Percentiles rank a stretch among this genome's conserved stretches.
These are phyloP conservation scores for Arachis stenosperma DNA, from an alignment of 306 rosid genomes.

Conservation along the genomic window DNA sequence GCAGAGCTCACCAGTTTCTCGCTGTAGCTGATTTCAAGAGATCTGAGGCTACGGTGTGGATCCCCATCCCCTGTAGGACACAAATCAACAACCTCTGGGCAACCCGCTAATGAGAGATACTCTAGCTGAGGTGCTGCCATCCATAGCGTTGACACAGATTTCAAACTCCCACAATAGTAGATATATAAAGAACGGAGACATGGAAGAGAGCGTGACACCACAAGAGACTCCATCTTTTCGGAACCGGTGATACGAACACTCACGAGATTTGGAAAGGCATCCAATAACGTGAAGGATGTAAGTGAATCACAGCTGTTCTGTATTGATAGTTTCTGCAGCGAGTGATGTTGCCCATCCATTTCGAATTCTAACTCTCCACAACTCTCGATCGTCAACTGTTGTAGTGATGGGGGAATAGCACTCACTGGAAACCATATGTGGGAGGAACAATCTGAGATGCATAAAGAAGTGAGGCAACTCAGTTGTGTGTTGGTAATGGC, in stretches of 20 bases:
- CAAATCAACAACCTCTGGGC: conserved; percentile 2
- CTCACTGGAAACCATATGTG: not conserved
- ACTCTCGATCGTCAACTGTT: not conserved
- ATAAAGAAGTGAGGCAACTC: not conserved
- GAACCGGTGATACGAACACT: accelerated
- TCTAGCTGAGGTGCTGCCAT: not conserved
- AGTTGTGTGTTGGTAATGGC: not conserved
- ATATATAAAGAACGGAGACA: not conserved
- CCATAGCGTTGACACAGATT: conserved; percentile 2
- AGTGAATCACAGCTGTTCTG: not conserved
- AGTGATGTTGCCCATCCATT: not conserved
- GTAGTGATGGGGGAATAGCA: too few relatives aligned
- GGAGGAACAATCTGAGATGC: not conserved
- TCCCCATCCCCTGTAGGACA: not conserved
- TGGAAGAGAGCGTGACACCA: not conserved
- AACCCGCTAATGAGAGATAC: accelerated
- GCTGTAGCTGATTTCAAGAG: not conserved
- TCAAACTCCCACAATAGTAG: not conserved
- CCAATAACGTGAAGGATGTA: not conserved
- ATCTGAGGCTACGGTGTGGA: not conserved
- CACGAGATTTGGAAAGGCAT: conserved; percentile 5
- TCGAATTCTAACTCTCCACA: not conserved
- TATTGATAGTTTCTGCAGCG: not conserved
- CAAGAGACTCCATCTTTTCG: not conserved
- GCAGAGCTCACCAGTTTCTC: too few relatives aligned